Conservation (phyloP, 176 grass and related monocot genomes). For the Leersia perrieri region DNA sequence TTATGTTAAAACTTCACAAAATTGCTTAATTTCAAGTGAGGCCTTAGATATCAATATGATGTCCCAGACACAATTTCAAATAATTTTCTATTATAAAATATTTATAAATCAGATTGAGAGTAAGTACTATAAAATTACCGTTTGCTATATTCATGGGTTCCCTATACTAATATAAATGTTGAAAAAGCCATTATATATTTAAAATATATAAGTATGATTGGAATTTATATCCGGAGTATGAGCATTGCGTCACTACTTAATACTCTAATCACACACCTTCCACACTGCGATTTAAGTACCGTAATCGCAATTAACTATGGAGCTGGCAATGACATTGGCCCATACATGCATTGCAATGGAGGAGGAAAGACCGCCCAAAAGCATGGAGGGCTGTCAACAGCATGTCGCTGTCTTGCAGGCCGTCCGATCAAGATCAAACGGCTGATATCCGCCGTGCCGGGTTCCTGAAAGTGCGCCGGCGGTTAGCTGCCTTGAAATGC, state of each 20-base stretch:
- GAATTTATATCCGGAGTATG: not conserved
- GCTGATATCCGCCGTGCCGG: not conserved
- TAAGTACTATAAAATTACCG: no score
- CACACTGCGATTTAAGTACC: conserved; percentile 16
- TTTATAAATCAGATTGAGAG: no score
- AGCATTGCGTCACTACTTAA: conserved; percentile 18
- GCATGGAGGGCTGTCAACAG: conserved; percentile 21
- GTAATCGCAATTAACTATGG: conserved; percentile 29
- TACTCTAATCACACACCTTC: conserved; percentile 25
- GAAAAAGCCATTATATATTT: not conserved
- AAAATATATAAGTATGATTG: not conserved
- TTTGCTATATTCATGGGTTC: not conserved
- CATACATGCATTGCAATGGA: not conserved
- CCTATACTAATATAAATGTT: not conserved
- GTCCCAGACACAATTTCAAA: no score
- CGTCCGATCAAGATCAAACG: not conserved
- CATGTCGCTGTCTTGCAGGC: conserved; percentile 8
- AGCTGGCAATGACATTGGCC: conserved; percentile 1
- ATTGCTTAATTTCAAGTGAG: no score
- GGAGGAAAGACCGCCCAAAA: conserved; percentile 33
- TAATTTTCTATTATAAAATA: no score
- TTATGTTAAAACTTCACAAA: no score
- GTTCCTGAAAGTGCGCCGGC: not conserved
- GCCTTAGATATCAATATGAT: no score
- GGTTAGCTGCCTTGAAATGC: conserved; percentile 4